Evolutionary conservation across 1,284 basidiomycete genomes (phyloP), one percentile per base, ranked within the genome.

Genomic region (Pseudozyma flocculosa): DNA sequence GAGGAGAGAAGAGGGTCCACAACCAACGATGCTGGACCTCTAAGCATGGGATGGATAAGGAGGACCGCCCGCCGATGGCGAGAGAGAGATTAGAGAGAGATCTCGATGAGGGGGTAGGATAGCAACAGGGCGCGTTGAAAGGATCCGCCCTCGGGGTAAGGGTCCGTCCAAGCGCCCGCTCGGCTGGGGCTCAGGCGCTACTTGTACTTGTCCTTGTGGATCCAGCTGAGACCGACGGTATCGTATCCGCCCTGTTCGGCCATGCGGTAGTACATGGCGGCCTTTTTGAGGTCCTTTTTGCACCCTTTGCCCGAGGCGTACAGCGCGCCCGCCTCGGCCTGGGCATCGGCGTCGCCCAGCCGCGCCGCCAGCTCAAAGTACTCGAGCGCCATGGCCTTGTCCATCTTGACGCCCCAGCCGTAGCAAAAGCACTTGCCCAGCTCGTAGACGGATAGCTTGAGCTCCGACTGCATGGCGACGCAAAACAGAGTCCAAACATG

Each of bases 401-500:
- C 90, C 79, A 89, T 89, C 47, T 82, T 79, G 14, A 90, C 85
- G 5, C 90, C 91, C 89, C 91, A 93, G 0, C 91, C 91, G 59
- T 89, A 88, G 76, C 89, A 89, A 79, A 91, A 92, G 75, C 90
- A 92, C 77, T 91, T 89, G 1, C 89, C 91, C 7, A 94, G 88
- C 79, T 94, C 91, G 74, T 92, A 91, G 42, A 93, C 88, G 2
- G 90, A 89, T 24, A 93, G 82, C 34, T 92, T 87, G 11, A 94
- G 83, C 78, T 93, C 91, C 34, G 83, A 85, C 50, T 34, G 32
- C 15, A 11, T 29, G 11, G 7, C 7, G 26, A 29, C 26, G n/a
- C n/a, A n/a, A n/a, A n/a, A n/a, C n/a, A n/a, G n/a, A n/a, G n/a
- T n/a, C n/a, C 17, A 38, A 38, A 40, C 19, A 15, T 3, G 39